Conservation (phyloP, 768 basidiomycete genomes). For the Dentipellis fragilis region DNA sequence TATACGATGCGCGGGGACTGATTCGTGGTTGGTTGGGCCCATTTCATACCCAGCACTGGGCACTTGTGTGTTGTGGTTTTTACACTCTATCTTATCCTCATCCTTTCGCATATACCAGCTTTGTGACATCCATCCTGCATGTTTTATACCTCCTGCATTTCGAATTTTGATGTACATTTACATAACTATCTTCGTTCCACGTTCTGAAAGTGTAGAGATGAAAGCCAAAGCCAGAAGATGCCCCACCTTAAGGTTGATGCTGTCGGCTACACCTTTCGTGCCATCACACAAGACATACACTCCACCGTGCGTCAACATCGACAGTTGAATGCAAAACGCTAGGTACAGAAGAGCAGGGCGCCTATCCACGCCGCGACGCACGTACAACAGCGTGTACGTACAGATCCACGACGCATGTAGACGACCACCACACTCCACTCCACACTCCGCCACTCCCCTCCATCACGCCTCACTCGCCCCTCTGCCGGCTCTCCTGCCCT, state of each 20-base stretch:
- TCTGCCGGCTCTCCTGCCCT: not conserved
- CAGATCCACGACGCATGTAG: too few relatives aligned
- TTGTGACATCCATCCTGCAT: not conserved
- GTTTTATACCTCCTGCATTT: not conserved
- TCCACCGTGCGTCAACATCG: not conserved
- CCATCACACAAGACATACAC: not conserved
- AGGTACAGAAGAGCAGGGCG: not conserved
- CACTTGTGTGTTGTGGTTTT: not conserved
- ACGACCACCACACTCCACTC: not conserved
- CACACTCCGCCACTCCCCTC: not conserved
- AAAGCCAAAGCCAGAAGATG: too few relatives aligned
- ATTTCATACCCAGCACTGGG: not conserved
- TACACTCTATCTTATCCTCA: not conserved
- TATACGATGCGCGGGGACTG: constrained; percentile 28
- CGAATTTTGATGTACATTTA: not conserved
- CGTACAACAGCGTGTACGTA: too few relatives aligned
- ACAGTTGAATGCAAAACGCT: not conserved
- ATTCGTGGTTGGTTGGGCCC: constrained; percentile 2
- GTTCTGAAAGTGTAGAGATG: too few relatives aligned
- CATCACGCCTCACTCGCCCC: not conserved
- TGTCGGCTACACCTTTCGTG: not conserved
- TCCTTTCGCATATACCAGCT: not conserved
- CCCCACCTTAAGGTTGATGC: not conserved
- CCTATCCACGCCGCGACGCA: too few relatives aligned
- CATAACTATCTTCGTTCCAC: too few relatives aligned